phyloP scores from a whole-genome alignment of 768 basidiomycete species.

The Tylopilus felleus region DNA sequence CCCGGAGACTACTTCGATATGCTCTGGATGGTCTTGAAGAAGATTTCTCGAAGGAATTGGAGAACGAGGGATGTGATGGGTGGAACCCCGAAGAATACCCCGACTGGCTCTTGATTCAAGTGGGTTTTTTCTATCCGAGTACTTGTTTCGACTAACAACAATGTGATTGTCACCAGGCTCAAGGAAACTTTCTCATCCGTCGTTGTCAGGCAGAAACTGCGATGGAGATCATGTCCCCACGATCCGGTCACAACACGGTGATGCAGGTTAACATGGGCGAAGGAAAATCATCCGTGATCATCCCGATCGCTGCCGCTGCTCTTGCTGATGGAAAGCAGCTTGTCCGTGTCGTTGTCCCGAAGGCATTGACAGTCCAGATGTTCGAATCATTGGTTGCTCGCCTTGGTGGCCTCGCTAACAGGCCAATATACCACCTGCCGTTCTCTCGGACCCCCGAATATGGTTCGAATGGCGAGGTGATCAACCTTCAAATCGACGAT shows the following conservation, averaged over 20 bases:
- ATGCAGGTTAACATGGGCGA: conserved; percentile 29
- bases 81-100: too few species aligned
- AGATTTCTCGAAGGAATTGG: too few species aligned
- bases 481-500: conserved; percentile 8
- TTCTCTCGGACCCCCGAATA: conserved; percentile 37
- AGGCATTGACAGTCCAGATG: conserved; percentile 16
- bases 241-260: conserved; percentile 31
- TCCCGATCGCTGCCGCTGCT: too few species aligned
- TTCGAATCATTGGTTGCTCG: conserved; percentile 42
- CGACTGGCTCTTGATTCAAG: conserved; percentile 7
- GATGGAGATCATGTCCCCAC: conserved; percentile 43
- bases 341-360: too few species aligned
- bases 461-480: neutral
- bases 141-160: neutral
- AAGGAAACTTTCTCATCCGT: too few species aligned
- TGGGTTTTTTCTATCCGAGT: conserved; percentile 8
- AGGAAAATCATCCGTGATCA: too few species aligned
- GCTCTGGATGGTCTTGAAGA: too few species aligned
- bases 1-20: too few species aligned
- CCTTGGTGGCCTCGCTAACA: conserved; percentile 28
- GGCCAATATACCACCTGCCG: conserved; percentile 39
- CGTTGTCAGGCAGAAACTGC: conserved; percentile 14
- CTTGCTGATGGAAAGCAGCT: too few species aligned
- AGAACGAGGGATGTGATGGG: too few species aligned
- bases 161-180: neutral